A percentile compares a stretch with the other conserved stretches of the same genome.
Conservation (phyloP, 1,284 basidiomycete species). For the Melanopsichium pennsylvanicum region DNA sequence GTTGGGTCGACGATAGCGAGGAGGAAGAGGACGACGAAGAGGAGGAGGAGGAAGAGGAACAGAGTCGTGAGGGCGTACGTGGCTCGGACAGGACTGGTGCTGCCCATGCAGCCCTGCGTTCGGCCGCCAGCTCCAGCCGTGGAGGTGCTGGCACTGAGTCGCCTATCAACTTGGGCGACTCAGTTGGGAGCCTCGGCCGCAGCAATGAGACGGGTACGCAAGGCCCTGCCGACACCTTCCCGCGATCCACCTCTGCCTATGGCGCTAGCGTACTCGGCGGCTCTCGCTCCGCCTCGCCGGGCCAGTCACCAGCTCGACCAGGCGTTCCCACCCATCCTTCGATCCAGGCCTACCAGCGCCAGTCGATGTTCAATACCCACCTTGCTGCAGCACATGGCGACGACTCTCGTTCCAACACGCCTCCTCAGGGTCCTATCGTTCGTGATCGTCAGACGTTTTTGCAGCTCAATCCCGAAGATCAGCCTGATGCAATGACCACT, state of each 20-base stretch:
- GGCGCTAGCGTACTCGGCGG: slow-evolving; percentile 16
- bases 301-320: slow-evolving; percentile 19
- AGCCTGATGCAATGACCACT: slow-evolving; percentile 59
- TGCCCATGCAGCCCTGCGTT: slow-evolving; percentile 7
- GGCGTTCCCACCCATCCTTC: slow-evolving; percentile 32
- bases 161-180: slow-evolving; percentile 27
- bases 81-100: not conserved
- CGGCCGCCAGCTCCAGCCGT: slow-evolving; percentile 24
- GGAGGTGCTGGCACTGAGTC: slow-evolving; percentile 27
- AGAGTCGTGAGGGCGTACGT: slow-evolving; percentile 16
- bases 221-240: slow-evolving; percentile 9
- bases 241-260: slow-evolving; percentile 28
- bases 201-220: slow-evolving; percentile 10
- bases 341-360: slow-evolving; percentile 40
- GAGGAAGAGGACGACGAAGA: slow-evolving; percentile 56
- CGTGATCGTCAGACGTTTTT: slow-evolving; percentile 59
- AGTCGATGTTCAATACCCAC: slow-evolving; percentile 55
- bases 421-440: slow-evolving; percentile 28
- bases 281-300: slow-evolving; percentile 31
- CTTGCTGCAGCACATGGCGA: slow-evolving; percentile 49
- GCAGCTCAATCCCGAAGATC: slow-evolving; percentile 56
- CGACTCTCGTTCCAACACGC: slow-evolving; percentile 47
- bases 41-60: slow-evolving; percentile 61
- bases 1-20: slow-evolving; percentile 53
- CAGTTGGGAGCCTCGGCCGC: slow-evolving; percentile 31